Evolutionary conservation across 139 green algal species (phyloP).

Genomic region (Klebsormidium nitens): DNA sequence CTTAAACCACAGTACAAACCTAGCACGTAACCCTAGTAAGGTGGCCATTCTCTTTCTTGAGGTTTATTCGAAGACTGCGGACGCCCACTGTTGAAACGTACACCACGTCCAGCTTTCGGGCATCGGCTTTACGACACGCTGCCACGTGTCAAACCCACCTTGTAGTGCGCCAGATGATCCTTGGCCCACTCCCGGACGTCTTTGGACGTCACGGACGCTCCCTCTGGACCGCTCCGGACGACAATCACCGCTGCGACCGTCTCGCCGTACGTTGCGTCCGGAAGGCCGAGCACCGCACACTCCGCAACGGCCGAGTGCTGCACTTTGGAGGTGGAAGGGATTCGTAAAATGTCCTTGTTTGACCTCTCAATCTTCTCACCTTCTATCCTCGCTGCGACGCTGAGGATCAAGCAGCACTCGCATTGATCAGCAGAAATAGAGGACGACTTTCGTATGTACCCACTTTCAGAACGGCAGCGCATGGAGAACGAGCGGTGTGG

Average conservation of each 20-base stretch:
- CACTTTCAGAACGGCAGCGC: background rate
- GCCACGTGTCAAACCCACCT: constrained; percentile 36
- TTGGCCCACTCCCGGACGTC: constrained; percentile 37
- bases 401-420: too few relatives aligned
- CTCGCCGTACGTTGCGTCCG: constrained; percentile 71
- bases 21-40: background rate
- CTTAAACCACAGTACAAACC: background rate
- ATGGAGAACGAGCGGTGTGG: background rate
- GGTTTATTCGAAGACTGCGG: background rate
- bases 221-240: background rate
- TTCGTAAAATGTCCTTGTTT: too few relatives aligned
- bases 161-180: constrained; percentile 59
- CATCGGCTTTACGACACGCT: background rate
- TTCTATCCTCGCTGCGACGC: too few relatives aligned
- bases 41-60: background rate
- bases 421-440: background rate
- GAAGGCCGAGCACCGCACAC: constrained; percentile 76
- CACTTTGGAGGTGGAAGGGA: too few relatives aligned
- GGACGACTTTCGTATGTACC: background rate
- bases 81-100: background rate
- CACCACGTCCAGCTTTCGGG: too few relatives aligned
- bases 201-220: constrained; percentile 16
- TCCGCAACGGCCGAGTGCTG: constrained; percentile 63
- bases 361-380: too few relatives aligned
- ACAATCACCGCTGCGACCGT: constrained; percentile 55